Percentiles rank a stretch among this genome's conserved stretches.
These are phyloP conservation scores for Neurospora sp. DNA, from an alignment of 495 filamentous ascomycete species.

Conservation along the genomic window DNA sequence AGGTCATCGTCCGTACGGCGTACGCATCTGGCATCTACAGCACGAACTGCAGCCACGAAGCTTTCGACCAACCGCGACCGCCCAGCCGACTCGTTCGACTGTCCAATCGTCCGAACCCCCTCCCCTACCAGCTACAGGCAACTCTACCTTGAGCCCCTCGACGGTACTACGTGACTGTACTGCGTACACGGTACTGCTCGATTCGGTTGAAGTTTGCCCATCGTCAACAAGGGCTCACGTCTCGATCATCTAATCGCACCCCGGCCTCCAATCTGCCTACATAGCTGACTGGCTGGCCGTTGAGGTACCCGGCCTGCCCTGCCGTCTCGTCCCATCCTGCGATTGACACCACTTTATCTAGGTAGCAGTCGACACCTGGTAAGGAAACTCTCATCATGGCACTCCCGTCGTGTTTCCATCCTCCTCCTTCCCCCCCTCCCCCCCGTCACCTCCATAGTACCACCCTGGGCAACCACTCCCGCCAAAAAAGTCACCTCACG, in stretches of 20 bases:
- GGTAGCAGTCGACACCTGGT: slow-evolving; percentile 6
- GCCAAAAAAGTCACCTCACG: background rate
- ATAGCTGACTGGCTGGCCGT: background rate
- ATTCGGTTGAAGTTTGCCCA: background rate
- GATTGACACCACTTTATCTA: slow-evolving; percentile 11
- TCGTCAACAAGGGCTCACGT: background rate
- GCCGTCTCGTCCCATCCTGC: slow-evolving; percentile 1
- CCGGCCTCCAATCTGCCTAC: background rate
- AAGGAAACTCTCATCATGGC: slow-evolving; percentile 2
- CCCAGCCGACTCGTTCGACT: background rate
- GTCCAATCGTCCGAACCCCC: background rate
- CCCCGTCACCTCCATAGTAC: background rate
- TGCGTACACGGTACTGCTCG: background rate
- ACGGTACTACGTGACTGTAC: background rate
- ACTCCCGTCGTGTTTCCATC: slow-evolving; percentile 1
- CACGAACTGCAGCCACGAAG: background rate
- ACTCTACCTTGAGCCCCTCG: background rate
- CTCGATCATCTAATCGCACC: background rate
- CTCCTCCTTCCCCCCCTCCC: background rate
- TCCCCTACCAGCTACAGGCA: background rate
- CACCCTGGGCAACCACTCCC: background rate
- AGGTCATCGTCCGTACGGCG: background rate
- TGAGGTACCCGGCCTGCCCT: slow-evolving; percentile 1
- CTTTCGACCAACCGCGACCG: background rate
- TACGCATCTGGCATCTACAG: background rate